Percentiles rank a stretch among this genome's conserved stretches.
Evolutionary conservation across 306 rosid genomes (phyloP).

Genomic region (Dryas octopetala): DNA sequence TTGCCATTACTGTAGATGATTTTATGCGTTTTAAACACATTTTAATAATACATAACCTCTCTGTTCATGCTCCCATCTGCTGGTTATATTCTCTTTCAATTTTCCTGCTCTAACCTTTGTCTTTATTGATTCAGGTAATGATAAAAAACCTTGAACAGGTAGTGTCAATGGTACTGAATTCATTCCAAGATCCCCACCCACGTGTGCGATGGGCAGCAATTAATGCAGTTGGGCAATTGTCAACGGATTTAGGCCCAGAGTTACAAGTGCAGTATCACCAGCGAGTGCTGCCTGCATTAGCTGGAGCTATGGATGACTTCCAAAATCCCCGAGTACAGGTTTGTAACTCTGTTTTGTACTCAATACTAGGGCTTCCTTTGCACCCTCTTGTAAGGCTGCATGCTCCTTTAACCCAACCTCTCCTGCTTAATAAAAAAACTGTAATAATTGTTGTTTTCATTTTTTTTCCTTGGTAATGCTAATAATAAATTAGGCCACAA

Average conservation of each 20-base stretch:
- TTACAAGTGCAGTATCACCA: slow-evolving; percentile 59
- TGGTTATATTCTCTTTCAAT: not conserved
- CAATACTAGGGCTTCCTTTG: not conserved
- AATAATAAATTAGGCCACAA: not conserved
- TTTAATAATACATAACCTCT: not conserved
- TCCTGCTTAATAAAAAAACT: not conserved
- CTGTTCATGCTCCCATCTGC: not conserved
- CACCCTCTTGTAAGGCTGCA: not conserved
- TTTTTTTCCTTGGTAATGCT: not conserved
- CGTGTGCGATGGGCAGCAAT: slow-evolving; percentile 85
- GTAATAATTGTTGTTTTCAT: not conserved
- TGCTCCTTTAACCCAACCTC: not conserved
- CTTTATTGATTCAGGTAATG: slow-evolving; percentile 54
- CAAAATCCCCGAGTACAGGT: slow-evolving; percentile 82
- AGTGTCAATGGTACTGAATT: slow-evolving; percentile 58
- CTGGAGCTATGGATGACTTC: slow-evolving; percentile 73
- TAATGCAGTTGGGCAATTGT: slow-evolving; percentile 74
- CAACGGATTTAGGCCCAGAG: slow-evolving; percentile 77
- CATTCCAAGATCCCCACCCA: slow-evolving; percentile 55
- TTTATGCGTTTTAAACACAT: not conserved
- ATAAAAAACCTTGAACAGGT: slow-evolving; percentile 60
- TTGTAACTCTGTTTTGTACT: slow-evolving; percentile 18
- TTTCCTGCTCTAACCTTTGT: not conserved
- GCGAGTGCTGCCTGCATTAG: slow-evolving; percentile 60
- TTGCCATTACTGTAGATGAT: slow-evolving; percentile 1